Base-by-base conservation (phyloP, 2,329 filamentous ascomycete species). In the Didymella lethalis region DNA sequence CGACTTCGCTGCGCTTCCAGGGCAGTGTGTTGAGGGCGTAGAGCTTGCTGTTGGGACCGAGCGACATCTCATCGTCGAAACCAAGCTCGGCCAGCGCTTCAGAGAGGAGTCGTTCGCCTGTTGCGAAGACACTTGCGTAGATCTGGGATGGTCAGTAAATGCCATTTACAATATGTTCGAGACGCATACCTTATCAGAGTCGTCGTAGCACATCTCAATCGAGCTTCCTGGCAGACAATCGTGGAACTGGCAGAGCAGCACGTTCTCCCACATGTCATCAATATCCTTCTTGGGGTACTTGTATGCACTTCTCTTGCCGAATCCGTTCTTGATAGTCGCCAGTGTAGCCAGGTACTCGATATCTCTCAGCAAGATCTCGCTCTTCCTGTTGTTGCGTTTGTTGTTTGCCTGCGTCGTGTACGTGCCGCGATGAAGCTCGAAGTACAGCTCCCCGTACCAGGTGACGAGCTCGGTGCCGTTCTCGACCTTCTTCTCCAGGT, bases 371-470 rank as follows among this genome's bases (percentile, higher is more conserved):
- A 97, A 78, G 52, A 90, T 87, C 78, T 99, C 95, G 0, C 92
- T 85, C 73, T 89, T 90, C 54, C 95, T 87, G 75, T 98, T 99
- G 81, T 96, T 94, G 68, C 88, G 87, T 81, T 99, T 99, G 82
- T 97, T 99, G 80, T 97, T 97, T 59, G 93, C 90, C 77, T 98
- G 94, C 0, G 94, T 97, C 3, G 95, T 99, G 79, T 98, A 98
- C 12, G 94, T 98, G 52, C 95, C 95, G 60, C 95, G 90, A 76
- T 99, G 95, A 48, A 99, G 85, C 78, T 99, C 95, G 76, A 99
- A 97, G 80, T 99, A 99, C 8, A 99, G 85, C 80, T 99, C 95
- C 41, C 95, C 95, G 75, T 97, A 97, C 95, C 95, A 99, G 1
- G 95, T 98, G 25, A 93, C 91, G 53, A 97, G 89, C 18, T 92